These are phyloP conservation scores for Annona squamosa DNA, from an alignment of 164 flowering plant species.

Conservation along the genomic window DNA sequence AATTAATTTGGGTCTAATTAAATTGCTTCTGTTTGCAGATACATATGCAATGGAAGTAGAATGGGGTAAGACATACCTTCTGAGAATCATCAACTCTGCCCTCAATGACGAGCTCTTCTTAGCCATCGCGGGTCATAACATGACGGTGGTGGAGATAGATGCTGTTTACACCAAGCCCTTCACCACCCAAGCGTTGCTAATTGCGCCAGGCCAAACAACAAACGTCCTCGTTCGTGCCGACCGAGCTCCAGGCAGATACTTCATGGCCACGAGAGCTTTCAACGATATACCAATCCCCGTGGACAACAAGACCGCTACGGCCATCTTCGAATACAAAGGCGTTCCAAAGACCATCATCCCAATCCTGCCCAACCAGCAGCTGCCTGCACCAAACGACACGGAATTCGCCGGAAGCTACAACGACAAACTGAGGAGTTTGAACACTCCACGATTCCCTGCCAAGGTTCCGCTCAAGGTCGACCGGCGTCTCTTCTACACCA, in stretches of 20 bases:
- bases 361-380: constrained; percentile 17
- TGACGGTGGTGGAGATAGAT: constrained; percentile 53
- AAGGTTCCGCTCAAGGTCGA: constrained; percentile 40
- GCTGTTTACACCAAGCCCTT: constrained; percentile 49
- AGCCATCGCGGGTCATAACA: constrained; percentile 39
- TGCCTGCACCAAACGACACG: constrained; percentile 36
- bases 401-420: constrained; percentile 26
- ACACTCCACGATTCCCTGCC: constrained; percentile 38
- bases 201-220: constrained; percentile 58
- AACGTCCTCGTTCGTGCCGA: constrained; percentile 37
- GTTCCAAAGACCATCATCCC: constrained; percentile 38
- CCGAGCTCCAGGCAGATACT: constrained; percentile 30
- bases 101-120: constrained; percentile 50
- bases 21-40: constrained; percentile 16
- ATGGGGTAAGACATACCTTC: constrained; percentile 39
- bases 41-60: constrained; percentile 48
- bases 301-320: constrained; percentile 50
- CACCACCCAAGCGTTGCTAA: constrained; percentile 31
- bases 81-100: constrained; percentile 47
- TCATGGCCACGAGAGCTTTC: constrained; percentile 47
- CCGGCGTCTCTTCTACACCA: constrained; percentile 36
- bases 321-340: constrained; percentile 42
- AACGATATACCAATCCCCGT: constrained; percentile 34
- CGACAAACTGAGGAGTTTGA: constrained; percentile 32
- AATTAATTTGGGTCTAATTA: no score